phyloP scores from a whole-genome alignment of 2,329 filamentous ascomycete genomes.

The Scolecobasidium constrictum region DNA sequence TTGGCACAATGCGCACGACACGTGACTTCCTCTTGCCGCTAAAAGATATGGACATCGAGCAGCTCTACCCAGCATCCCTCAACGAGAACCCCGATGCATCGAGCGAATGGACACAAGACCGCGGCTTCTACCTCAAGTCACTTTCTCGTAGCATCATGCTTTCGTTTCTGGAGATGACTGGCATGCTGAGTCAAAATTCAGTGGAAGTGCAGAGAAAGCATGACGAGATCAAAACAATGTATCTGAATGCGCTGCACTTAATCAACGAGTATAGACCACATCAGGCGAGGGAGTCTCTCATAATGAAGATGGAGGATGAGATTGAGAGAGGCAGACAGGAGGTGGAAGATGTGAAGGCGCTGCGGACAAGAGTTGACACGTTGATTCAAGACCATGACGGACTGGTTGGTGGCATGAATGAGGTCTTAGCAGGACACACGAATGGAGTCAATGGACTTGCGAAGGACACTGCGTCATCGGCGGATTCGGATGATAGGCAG shows the following conservation, averaged over 20 bases:
- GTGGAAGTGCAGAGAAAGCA: slow-evolving; percentile 57
- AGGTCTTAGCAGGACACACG: background rate
- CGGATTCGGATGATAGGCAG: slow-evolving; percentile 2
- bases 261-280: slow-evolving; percentile 92
- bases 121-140: slow-evolving; percentile 54
- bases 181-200: slow-evolving; percentile 58
- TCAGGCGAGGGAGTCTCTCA: slow-evolving; percentile 80
- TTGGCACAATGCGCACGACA: slow-evolving; percentile 39
- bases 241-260: slow-evolving; percentile 86
- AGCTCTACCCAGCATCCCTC: slow-evolving; percentile 15
- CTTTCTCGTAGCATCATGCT: slow-evolving; percentile 77
- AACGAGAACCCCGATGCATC: slow-evolving; percentile 25
- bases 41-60: slow-evolving; percentile 13
- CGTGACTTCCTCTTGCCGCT: slow-evolving; percentile 1
- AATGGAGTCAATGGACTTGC: background rate
- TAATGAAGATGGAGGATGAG: slow-evolving; percentile 78
- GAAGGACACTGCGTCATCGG: too few species aligned
- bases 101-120: slow-evolving; percentile 41
- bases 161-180: slow-evolving; percentile 78
- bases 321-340: slow-evolving; percentile 62
- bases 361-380: slow-evolving; percentile 61
- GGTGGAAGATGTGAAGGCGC: slow-evolving; percentile 55
- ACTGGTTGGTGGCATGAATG: background rate
- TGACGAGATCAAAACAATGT: slow-evolving; percentile 65
- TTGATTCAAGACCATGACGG: slow-evolving; percentile 48